Evolutionary conservation across 2,329 filamentous ascomycete species (phyloP).

Genomic region (Hyphodiscus sp.): DNA sequence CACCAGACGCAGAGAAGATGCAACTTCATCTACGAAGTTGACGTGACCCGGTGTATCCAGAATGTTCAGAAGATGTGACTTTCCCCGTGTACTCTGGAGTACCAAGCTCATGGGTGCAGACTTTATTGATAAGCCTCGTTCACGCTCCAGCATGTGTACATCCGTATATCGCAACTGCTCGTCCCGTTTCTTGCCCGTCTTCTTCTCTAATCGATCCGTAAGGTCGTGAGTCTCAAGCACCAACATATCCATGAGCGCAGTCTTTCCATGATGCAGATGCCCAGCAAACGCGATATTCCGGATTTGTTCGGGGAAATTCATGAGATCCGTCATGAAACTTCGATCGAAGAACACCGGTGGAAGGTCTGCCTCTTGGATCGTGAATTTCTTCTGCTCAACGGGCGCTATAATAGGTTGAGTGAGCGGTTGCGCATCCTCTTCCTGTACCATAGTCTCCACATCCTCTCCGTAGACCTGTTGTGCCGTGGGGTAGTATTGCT

Average conservation of each 20-base stretch:
- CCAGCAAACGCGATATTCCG: slow-evolving; percentile 88
- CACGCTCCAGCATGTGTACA: slow-evolving; percentile 79
- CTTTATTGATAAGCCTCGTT: slow-evolving; percentile 88
- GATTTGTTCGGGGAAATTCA: slow-evolving; percentile 93
- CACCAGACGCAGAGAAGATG: slow-evolving; percentile 75
- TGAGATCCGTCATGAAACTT: slow-evolving; percentile 88
- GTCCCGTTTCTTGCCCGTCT: slow-evolving; percentile 73
- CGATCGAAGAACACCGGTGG: slow-evolving; percentile 83
- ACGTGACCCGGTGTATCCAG: slow-evolving; percentile 96
- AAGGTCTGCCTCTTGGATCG: slow-evolving; percentile 83
- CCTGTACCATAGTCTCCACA: slow-evolving; percentile 92
- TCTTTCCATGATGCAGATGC: slow-evolving; percentile 96
- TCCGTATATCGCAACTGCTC: slow-evolving; percentile 95
- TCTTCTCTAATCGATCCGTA: slow-evolving; percentile 68
- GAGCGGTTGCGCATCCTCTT: slow-evolving; percentile 92
- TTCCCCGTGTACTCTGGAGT: slow-evolving; percentile 79
- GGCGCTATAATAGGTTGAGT: slow-evolving; percentile 91
- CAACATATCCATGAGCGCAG: slow-evolving; percentile 96
- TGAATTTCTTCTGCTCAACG: slow-evolving; percentile 92
- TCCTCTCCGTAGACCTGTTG: slow-evolving; percentile 90
- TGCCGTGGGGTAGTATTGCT: slow-evolving; percentile 98
- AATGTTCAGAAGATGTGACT: slow-evolving; percentile 92
- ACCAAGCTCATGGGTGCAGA: slow-evolving; percentile 91
- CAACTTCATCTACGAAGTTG: slow-evolving; percentile 97
- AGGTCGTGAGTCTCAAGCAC: slow-evolving; percentile 94